Evolutionary conservation across 306 rosid genomes (phyloP), one percentile per base, ranked within the genome.

Genomic region (Mucuna pruriens): DNA sequence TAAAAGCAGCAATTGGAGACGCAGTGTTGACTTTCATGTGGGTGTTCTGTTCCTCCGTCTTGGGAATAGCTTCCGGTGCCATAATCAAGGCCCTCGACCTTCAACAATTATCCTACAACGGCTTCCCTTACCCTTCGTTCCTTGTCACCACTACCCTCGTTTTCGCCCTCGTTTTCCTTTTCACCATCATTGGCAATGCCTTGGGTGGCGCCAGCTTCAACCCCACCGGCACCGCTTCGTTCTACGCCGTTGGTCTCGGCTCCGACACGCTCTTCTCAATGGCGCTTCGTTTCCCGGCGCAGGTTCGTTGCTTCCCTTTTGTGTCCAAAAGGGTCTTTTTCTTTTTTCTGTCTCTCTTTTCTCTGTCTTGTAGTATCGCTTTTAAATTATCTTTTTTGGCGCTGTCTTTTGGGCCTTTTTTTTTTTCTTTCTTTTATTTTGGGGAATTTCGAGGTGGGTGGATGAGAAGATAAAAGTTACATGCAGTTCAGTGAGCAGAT

Each of bases 171-270:
- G 94, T 92, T 44, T 82, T 90, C 5, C 19, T 89, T 25, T 94
- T 94, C 75, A 85, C 84, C 68, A 3, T 86, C 13, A 63, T 94
- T 26, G 97, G 93, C 6, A 84, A 69, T 70, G 81, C 84, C 42
- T 58, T 94, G 80, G 98, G 97, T 72, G 98, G 98, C 1, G 98
- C 97, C 62, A 94, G 97, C 92, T 94, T 94, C 88, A 94, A 94
- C 77, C 98, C 98, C 71, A 92, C 97, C 2, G 89, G 86, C 16
- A 90, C 89, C 3, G 98, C 96, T 57, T 71, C 97, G 25, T 94
- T 92, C 26, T 94, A 94, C 33, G 92, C 94, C 0, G 90, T 89
- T 51, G 97, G 98, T 25, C 80, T 86, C 7, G 95, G 94, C 40
- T 73, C 94, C 4, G 90, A 92, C 44, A 87, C 94, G 6, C 97